Base-by-base conservation (phyloP, 768 basidiomycete genomes). In the Hygrophorus pudorinus region DNA sequence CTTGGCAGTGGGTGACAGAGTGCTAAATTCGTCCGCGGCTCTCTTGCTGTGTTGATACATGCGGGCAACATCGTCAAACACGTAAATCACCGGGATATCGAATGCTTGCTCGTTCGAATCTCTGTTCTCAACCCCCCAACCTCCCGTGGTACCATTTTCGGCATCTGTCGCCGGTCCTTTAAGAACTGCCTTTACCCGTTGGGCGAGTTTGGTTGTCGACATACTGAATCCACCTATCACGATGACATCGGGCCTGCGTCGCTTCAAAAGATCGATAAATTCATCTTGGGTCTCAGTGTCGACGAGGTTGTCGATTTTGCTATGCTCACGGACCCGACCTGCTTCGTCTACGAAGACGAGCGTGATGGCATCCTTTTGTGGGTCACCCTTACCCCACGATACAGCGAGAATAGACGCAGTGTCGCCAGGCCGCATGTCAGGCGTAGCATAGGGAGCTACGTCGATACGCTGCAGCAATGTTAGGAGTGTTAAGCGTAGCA, bases 361-460 rank as follows among this genome's bases (percentile, higher is more conserved):
- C 16, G 80, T 76, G 44, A 97, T 85, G 5, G 83, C 81, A 60
- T 99, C 94, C 55, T 85, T 86, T 54, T 84, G 80, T 31, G 90
- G 88, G 53, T 96, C 92, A 30, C 96, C 96, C 63, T 87, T 84
- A 30, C 96, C 96, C 81, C 90, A 92, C 5, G 93, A 94, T 45
- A 94, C 62, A 2, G 93, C 88, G 33, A 99, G 72, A 16, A 98
- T 90, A 16, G 81, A 72, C 38, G 92, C 63, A 32, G 75, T 67
- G 56, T 88, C 78, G 10, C 87, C 91, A 42, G 71, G 64, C 45
- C 76, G 79, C 65, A 85, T 77, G 5, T 73, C 72, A 0, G 68
- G 62, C 4, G 75, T 75, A 18, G 64, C 58, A 54, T 76, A 92
- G 1, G 93, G 87, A 5, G 83, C 84, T 7, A 85, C 78, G 56